A percentile compares a stretch with the other conserved stretches of the same genome.
Conservation (phyloP, 2,329 filamentous ascomycete species). For the Ceratocystiopsis sp. region DNA sequence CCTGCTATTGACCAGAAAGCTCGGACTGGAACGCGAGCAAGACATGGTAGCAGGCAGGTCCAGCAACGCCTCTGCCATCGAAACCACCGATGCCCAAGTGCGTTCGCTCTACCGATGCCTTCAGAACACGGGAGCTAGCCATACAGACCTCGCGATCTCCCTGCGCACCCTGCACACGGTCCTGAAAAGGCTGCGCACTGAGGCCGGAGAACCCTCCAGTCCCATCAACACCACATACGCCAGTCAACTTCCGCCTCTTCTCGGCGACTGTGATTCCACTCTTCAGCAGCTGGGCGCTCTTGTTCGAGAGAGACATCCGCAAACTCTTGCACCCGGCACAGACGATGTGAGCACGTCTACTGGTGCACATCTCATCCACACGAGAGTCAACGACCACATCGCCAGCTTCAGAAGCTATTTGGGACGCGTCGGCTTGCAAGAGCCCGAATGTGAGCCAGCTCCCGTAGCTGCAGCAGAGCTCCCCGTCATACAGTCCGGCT, state of each 20-base stretch:
- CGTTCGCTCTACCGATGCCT: slow-evolving; percentile 37
- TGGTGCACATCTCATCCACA: slow-evolving; percentile 24
- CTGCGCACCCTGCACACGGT: slow-evolving; percentile 37
- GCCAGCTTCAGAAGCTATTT: slow-evolving; percentile 30
- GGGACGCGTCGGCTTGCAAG: too few species aligned
- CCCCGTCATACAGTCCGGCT: slow-evolving; percentile 21
- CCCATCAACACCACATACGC: slow-evolving; percentile 25
- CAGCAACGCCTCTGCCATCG: slow-evolving; percentile 27
- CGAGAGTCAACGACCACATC: slow-evolving; percentile 36
- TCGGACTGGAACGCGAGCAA: too few species aligned
- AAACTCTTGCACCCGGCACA: slow-evolving; percentile 3
- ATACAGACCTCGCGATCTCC: slow-evolving; percentile 30
- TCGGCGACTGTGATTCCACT: slow-evolving; percentile 37
- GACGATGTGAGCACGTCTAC: slow-evolving; percentile 18
- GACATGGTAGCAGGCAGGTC: slow-evolving; percentile 13
- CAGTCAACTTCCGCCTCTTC: slow-evolving; percentile 30
- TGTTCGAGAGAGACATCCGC: slow-evolving; percentile 24
- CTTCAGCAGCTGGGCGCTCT: slow-evolving; percentile 37
- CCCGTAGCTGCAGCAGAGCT: neutral
- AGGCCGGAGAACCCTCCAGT: slow-evolving; percentile 39
- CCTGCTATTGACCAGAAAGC: too few species aligned
- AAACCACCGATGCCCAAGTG: slow-evolving; percentile 37
- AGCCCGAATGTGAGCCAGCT: too few species aligned
- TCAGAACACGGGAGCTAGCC: slow-evolving; percentile 29
- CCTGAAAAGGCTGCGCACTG: slow-evolving; percentile 39